These are phyloP conservation scores for Colletotrichum gloeosporioides DNA, from an alignment of 2,329 filamentous ascomycete species.

Conservation along the genomic window DNA sequence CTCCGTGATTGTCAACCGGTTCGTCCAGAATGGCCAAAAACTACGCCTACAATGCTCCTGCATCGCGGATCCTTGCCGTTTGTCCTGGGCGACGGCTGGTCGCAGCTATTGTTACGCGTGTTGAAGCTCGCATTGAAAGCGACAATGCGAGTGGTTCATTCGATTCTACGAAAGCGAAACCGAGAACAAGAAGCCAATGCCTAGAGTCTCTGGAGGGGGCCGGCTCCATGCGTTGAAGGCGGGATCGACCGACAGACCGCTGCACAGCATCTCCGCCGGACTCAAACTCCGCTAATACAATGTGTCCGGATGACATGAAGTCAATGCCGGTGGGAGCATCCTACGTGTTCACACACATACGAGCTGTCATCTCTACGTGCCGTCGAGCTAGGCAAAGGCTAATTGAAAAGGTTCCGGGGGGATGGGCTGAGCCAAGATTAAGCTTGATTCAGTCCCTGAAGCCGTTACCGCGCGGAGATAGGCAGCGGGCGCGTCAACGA, in stretches of 20 bases:
- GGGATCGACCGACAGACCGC: neutral
- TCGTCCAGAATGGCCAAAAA: neutral
- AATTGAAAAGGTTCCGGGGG: neutral
- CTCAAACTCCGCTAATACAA: neutral
- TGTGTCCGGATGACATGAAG: neutral
- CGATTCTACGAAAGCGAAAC: constrained; percentile 3
- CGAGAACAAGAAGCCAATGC: neutral
- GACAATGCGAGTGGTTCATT: neutral
- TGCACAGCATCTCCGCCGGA: neutral
- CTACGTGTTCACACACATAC: neutral
- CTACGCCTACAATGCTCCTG: neutral
- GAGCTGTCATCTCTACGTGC: neutral
- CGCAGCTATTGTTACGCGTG: neutral
- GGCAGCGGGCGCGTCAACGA: neutral
- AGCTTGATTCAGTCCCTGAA: neutral
- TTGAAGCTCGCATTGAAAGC: neutral
- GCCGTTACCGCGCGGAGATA: neutral
- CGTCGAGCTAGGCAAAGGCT: neutral
- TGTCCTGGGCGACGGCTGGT: neutral
- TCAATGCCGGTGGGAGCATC: neutral
- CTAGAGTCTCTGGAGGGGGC: neutral
- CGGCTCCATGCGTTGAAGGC: neutral
- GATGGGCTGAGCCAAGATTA: neutral
- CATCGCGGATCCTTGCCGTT: neutral
- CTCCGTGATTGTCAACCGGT: neutral